Conservation (phyloP, 1,284 basidiomycete genomes). For the Papiliotrema terrestris region DNA sequence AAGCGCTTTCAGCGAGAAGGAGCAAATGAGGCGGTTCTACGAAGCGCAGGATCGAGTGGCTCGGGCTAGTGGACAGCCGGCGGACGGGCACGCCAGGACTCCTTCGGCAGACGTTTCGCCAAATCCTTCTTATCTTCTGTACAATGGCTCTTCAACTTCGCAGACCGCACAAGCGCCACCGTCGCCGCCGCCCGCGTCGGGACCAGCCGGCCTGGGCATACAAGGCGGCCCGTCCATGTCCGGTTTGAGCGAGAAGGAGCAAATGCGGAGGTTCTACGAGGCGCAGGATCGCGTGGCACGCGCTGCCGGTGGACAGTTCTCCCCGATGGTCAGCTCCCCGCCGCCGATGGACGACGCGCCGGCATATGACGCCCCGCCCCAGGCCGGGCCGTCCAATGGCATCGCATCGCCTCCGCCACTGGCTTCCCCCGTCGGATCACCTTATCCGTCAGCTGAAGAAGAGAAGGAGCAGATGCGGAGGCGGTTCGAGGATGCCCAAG, state of each 20-base stretch:
- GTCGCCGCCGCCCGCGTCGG: no score
- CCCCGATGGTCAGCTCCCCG: not conserved
- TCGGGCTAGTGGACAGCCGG: not conserved
- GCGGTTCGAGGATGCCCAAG: constrained; percentile 33
- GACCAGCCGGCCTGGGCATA: no score
- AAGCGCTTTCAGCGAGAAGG: constrained; percentile 27
- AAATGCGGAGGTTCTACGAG: constrained; percentile 50
- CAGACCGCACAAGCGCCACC: no score
- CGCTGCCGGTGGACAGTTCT: not conserved
- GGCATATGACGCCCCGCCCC: not conserved
- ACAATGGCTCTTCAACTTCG: no score
- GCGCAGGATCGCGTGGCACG: constrained; percentile 52
- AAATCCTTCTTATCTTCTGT: no score
- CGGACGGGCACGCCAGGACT: not conserved
- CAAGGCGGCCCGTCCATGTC: no score
- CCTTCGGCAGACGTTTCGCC: not conserved
- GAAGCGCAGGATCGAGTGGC: constrained; percentile 57
- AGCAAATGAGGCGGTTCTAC: constrained; percentile 38
- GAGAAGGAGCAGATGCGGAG: constrained; percentile 38
- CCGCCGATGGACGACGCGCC: not conserved
- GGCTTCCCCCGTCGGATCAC: not conserved
- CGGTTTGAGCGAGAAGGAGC: constrained; percentile 31
- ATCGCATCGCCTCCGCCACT: not conserved
- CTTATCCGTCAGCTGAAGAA: constrained; percentile 28
- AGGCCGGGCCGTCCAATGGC: not conserved